A percentile compares a stretch with the other conserved stretches of the same genome.
These are phyloP conservation scores for Thielaviopsis cerberus DNA, from an alignment of 2,329 filamentous ascomycete species.

Conservation along the genomic window DNA sequence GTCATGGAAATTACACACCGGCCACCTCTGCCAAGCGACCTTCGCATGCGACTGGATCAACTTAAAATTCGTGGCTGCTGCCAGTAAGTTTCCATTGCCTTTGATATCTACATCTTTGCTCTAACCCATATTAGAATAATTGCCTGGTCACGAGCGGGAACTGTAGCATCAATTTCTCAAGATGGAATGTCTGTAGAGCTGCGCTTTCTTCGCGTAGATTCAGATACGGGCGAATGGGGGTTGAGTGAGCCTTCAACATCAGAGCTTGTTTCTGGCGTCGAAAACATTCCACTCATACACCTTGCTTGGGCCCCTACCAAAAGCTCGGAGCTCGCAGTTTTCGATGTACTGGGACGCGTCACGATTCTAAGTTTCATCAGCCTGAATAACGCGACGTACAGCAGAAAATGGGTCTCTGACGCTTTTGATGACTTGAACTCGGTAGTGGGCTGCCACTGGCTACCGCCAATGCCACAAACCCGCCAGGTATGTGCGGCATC, in stretches of 20 bases:
- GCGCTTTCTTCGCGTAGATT: constrained; percentile 50
- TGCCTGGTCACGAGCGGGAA: constrained; percentile 75
- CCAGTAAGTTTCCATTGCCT: constrained; percentile 39
- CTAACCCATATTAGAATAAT: constrained; percentile 39
- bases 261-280: constrained; percentile 40
- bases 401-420: constrained; percentile 47
- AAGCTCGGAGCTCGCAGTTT: constrained; percentile 62
- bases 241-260: constrained; percentile 54
- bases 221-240: constrained; percentile 53
- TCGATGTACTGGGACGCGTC: constrained; percentile 63
- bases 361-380: constrained; percentile 55
- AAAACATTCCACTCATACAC: constrained; percentile 54
- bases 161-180: constrained; percentile 60
- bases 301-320: constrained; percentile 59
- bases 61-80: constrained; percentile 58
- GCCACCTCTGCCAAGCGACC: constrained; percentile 37
- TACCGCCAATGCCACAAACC: constrained; percentile 37
- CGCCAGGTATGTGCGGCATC: constrained; percentile 19
- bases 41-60: constrained; percentile 59
- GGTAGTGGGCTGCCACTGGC: constrained; percentile 74
- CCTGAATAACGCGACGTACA: constrained; percentile 51
- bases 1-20: constrained; percentile 32
- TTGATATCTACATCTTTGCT: background rate
- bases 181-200: constrained; percentile 56
- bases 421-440: constrained; percentile 54